These are phyloP conservation scores for Elaphomyces granulatus DNA, from an alignment of 495 filamentous ascomycete genomes.

Conservation along the genomic window DNA sequence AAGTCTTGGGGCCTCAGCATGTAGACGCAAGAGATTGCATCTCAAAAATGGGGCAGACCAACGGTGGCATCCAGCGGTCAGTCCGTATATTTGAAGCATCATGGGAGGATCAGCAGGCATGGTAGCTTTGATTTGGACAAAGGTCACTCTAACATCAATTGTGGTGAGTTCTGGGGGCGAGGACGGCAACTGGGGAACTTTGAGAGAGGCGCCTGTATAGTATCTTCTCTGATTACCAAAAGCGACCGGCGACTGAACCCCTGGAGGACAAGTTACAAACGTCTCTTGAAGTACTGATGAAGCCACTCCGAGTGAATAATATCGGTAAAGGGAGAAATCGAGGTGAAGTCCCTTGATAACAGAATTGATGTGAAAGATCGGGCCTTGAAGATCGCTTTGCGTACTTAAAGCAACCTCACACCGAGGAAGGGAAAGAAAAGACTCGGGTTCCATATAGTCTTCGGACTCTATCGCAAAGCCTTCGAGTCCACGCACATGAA, in stretches of 20 bases:
- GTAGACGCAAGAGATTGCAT: slow-evolving; percentile 63
- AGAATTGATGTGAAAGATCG: slow-evolving; percentile 75
- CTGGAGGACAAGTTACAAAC: slow-evolving; percentile 37
- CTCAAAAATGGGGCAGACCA: slow-evolving; percentile 69
- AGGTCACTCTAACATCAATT: slow-evolving; percentile 59
- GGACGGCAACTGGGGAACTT: slow-evolving; percentile 19
- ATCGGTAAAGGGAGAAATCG: slow-evolving; percentile 87
- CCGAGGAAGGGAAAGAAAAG: slow-evolving; percentile 72
- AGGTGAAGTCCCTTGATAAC: slow-evolving; percentile 61
- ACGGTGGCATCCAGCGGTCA: slow-evolving; percentile 71
- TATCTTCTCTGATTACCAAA: slow-evolving; percentile 1
- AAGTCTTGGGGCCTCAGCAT: slow-evolving; percentile 73
- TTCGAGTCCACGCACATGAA: slow-evolving; percentile 73
- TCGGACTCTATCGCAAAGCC: slow-evolving; percentile 77
- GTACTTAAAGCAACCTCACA: slow-evolving; percentile 81
- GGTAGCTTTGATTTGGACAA: slow-evolving; percentile 76
- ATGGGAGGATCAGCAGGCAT: slow-evolving; percentile 77
- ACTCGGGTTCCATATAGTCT: slow-evolving; percentile 70
- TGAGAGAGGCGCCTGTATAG: slow-evolving; percentile 11
- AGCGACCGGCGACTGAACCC: slow-evolving; percentile 3
- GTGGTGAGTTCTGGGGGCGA: slow-evolving; percentile 53
- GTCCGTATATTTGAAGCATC: slow-evolving; percentile 73
- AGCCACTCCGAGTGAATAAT: slow-evolving; percentile 81
- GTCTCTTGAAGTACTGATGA: slow-evolving; percentile 59
- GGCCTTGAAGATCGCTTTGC: slow-evolving; percentile 68